phyloP scores from a whole-genome alignment of 495 filamentous ascomycete species.

The Sphaerosporella brunnea region DNA sequence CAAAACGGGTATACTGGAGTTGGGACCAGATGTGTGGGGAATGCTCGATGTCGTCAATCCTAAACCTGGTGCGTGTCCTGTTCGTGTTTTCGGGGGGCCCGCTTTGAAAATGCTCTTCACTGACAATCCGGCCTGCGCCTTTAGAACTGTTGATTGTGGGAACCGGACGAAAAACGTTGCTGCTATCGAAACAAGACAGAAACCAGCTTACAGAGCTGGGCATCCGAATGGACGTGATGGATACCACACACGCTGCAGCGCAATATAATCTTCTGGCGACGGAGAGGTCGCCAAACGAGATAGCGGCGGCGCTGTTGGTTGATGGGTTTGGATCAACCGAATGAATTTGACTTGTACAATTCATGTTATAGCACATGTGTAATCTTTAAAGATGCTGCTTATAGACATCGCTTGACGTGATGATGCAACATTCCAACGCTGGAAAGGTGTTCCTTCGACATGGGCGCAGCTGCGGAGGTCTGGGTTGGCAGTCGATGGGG shows the following conservation, averaged over 20 bases:
- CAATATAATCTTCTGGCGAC: conserved; percentile 79
- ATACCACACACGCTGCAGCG: conserved; percentile 84
- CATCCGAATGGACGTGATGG: conserved; percentile 71
- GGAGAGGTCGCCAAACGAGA: conserved; percentile 57
- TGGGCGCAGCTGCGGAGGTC: too few species aligned
- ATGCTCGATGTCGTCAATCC: conserved; percentile 69
- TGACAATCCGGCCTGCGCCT: neutral
- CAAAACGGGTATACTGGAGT: conserved; percentile 62
- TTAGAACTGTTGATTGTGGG: conserved; percentile 80
- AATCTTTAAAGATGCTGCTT: too few species aligned
- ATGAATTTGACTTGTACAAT: neutral
- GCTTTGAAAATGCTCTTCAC: neutral
- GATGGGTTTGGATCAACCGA: conserved; percentile 12
- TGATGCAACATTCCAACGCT: neutral
- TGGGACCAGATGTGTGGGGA: conserved; percentile 52
- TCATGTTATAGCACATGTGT: too few species aligned
- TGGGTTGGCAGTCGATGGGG: too few species aligned
- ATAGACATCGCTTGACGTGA: neutral
- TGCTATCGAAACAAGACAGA: conserved; percentile 57
- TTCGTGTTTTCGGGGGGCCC: neutral
- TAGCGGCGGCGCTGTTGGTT: conserved; percentile 68
- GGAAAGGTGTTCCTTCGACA: neutral
- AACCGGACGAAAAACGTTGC: conserved; percentile 53
- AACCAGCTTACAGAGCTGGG: conserved; percentile 56
- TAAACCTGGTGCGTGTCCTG: conserved; percentile 58